Evolutionary conservation across 1,139 yeast genomes (phyloP).

Genomic region (Blastobotrys proliferans): DNA sequence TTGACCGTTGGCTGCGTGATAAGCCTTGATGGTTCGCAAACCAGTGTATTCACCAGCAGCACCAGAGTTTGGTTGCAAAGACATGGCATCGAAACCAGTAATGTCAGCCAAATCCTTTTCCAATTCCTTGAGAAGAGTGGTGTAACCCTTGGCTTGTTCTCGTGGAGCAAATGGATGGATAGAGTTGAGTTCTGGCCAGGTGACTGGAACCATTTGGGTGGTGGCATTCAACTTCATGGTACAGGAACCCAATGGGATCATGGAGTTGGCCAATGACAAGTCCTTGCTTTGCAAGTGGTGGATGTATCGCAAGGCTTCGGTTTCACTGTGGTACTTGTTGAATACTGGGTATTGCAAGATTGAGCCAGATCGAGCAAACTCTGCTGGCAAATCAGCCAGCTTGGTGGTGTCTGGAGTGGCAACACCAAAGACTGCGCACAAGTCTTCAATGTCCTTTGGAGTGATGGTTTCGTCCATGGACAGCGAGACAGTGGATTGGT

Average conservation of each 20-base stretch:
- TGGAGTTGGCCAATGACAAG: conserved; percentile 87
- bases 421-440: conserved; percentile 49
- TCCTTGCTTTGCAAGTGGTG: conserved; percentile 84
- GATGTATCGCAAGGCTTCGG: conserved; percentile 87
- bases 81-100: conserved; percentile 91
- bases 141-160: conserved; percentile 83
- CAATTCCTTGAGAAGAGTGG: conserved; percentile 66
- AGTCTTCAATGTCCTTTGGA: conserved; percentile 52
- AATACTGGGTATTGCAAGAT: conserved; percentile 74
- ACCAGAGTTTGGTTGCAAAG: conserved; percentile 95
- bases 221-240: conserved; percentile 97
- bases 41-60: conserved; percentile 99
- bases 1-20: conserved; percentile 70
- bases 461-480: conserved; percentile 86
- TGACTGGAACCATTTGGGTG: conserved; percentile 87
- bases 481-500: conserved; percentile 59
- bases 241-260: conserved; percentile 97
- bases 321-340: conserved; percentile 86
- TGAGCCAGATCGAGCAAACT: conserved; percentile 56
- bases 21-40: conserved; percentile 76
- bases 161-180: conserved; percentile 91
- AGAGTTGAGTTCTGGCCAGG: conserved; percentile 88
- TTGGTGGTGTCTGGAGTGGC: conserved; percentile 18
- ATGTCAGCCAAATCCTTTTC: conserved; percentile 85
- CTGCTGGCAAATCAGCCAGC: conserved; percentile 44